These are phyloP conservation scores for Strigomonas culicis DNA, from an alignment of 208 protist genomes.

Conservation along the genomic window DNA sequence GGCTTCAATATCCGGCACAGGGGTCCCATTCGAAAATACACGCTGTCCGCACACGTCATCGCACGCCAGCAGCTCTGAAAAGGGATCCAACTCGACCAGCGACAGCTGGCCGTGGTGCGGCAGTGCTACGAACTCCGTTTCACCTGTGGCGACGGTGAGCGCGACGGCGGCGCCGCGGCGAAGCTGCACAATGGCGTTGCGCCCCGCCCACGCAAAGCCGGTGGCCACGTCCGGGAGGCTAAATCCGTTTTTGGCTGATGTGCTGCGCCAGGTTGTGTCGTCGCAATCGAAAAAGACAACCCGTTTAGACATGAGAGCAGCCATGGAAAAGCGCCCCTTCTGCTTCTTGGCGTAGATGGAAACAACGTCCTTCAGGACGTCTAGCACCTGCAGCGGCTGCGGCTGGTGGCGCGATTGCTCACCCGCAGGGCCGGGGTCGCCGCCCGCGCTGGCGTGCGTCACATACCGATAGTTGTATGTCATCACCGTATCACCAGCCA, in stretches of 20 bases:
- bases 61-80: neutral
- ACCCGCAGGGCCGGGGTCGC: slow-evolving; percentile 4
- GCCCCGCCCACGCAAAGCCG: too few species aligned
- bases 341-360: slow-evolving; percentile 47
- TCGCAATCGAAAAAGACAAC: slow-evolving; percentile 49
- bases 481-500: too few species aligned
- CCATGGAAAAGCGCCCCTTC: slow-evolving; percentile 32
- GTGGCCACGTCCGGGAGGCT: slow-evolving; percentile 43
- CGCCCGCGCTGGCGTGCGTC: slow-evolving; percentile 5
- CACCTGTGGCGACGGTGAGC: too few species aligned
- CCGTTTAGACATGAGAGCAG: slow-evolving; percentile 49
- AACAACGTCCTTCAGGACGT: slow-evolving; percentile 34
- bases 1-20: slow-evolving; percentile 36
- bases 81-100: neutral
- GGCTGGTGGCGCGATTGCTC: neutral
- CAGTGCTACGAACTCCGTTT: too few species aligned
- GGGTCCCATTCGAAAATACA: slow-evolving; percentile 53
- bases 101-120: neutral
- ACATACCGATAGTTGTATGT: neutral
- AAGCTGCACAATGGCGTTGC: too few species aligned
- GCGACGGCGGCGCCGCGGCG: too few species aligned
- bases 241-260: slow-evolving; percentile 27
- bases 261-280: slow-evolving; percentile 15
- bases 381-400: slow-evolving; percentile 13
- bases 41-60: neutral